Evolutionary conservation across 768 basidiomycete genomes (phyloP).

Genomic region (Suillus fuscotomentosus): DNA sequence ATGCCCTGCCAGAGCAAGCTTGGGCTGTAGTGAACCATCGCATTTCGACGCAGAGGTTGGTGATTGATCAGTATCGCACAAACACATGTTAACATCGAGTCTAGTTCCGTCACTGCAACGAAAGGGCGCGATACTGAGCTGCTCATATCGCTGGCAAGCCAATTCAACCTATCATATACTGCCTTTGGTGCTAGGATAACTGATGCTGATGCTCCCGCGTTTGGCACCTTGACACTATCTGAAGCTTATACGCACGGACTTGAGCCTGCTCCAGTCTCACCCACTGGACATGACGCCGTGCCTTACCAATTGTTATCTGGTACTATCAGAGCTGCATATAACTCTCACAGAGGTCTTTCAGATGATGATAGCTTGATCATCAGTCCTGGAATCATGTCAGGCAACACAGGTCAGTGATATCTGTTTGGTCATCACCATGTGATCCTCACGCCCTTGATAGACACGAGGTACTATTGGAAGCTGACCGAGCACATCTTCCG

Average conservation of each 20-base stretch:
- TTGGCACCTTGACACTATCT: constrained; percentile 49
- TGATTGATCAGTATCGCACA: not conserved
- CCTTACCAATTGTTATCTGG: constrained; percentile 58
- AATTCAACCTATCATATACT: constrained; percentile 57
- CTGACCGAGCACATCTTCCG: constrained; percentile 63
- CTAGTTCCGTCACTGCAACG: constrained; percentile 40
- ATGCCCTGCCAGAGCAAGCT: constrained; percentile 81
- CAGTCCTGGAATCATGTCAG: constrained; percentile 55
- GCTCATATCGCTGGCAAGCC: constrained; percentile 42
- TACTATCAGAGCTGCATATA: constrained; percentile 62
- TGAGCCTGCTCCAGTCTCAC: constrained; percentile 70
- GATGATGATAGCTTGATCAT: constrained; percentile 38
- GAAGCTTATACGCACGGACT: constrained; percentile 47
- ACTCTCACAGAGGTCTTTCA: constrained; percentile 42
- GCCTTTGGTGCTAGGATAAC: constrained; percentile 52
- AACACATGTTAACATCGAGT: not conserved
- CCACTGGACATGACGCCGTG: constrained; percentile 28
- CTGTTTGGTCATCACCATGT: not conserved
- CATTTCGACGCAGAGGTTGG: constrained; percentile 58
- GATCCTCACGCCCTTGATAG: constrained; percentile 19
- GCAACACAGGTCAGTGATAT: constrained; percentile 44
- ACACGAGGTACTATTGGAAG: constrained; percentile 46
- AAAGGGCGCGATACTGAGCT: constrained; percentile 43
- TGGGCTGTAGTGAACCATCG: constrained; percentile 74
- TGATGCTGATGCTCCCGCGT: constrained; percentile 29